These are phyloP conservation scores for Boletus pseudopeckii DNA, from an alignment of 768 basidiomycete species.

Conservation along the genomic window DNA sequence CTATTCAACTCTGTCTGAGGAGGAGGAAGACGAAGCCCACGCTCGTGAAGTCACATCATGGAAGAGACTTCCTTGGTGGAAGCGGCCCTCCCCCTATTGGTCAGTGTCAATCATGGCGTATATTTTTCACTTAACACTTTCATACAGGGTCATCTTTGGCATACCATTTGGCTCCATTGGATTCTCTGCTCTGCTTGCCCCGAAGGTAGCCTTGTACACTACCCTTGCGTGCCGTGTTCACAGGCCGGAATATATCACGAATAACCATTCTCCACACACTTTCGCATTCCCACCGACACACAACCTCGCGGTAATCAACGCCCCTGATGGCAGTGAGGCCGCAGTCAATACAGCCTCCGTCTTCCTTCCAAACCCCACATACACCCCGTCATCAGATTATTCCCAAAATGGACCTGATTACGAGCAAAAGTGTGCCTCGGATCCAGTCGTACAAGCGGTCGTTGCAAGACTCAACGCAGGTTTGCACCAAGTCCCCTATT, in stretches of 20 bases:
- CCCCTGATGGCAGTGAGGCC: neutral
- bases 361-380: constrained; percentile 1
- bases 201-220: constrained; percentile 74
- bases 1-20: constrained; percentile 7
- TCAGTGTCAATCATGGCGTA: constrained; percentile 32
- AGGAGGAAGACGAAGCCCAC: constrained; percentile 29
- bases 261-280: neutral
- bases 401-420: neutral
- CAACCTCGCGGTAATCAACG: neutral
- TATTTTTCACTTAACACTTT: neutral
- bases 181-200: constrained; percentile 56
- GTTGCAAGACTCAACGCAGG: constrained; percentile 65
- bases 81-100: constrained; percentile 71
- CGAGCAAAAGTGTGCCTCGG: constrained; percentile 49
- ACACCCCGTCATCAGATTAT: neutral
- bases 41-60: constrained; percentile 25
- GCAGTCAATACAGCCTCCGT: neutral
- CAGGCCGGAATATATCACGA: constrained; percentile 49
- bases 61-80: constrained; percentile 65
- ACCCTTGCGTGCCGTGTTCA: constrained; percentile 65
- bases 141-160: constrained; percentile 47
- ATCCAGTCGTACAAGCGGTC: constrained; percentile 71
- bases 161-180: constrained; percentile 56
- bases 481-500: constrained; percentile 28
- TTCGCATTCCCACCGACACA: neutral